A percentile compares a stretch with the other conserved stretches of the same genome.
Conservation (phyloP, 78 protist genomes). For the Chrysochromulina tobinii region DNA sequence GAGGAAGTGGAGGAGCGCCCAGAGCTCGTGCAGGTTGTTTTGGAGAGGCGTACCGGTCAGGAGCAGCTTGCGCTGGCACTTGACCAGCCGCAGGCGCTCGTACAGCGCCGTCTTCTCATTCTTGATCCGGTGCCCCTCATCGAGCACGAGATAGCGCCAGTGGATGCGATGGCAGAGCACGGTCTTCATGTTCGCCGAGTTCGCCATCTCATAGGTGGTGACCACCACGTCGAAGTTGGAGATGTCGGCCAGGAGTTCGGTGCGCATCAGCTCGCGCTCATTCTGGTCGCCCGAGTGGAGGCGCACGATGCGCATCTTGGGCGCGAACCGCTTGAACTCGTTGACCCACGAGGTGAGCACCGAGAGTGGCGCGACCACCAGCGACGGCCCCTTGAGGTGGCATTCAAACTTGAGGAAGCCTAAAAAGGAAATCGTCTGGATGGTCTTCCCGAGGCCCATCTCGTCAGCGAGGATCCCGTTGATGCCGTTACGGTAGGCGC, state of each 20-base stretch:
- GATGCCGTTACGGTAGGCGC: constrained; percentile 39
- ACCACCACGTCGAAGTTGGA: constrained; percentile 51
- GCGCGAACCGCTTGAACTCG: constrained; percentile 49
- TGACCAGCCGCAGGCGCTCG: background rate
- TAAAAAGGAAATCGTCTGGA: constrained; percentile 41
- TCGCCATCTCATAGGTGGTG: constrained; percentile 65
- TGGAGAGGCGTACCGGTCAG: constrained; percentile 70
- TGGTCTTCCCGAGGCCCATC: constrained; percentile 83
- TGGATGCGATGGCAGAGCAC: constrained; percentile 8
- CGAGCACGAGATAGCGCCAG: constrained; percentile 80
- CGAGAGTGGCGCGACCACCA: constrained; percentile 59
- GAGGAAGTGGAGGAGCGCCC: constrained; percentile 60
- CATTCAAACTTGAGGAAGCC: constrained; percentile 19
- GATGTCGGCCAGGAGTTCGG: background rate
- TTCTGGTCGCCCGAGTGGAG: constrained; percentile 49
- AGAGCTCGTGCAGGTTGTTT: constrained; percentile 70
- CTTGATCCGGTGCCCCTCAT: constrained; percentile 91
- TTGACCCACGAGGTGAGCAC: constrained; percentile 30
- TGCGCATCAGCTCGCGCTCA: constrained; percentile 50
- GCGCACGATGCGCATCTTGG: constrained; percentile 35
- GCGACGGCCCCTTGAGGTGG: constrained; percentile 42
- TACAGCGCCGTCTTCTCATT: constrained; percentile 23
- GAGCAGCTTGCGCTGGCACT: constrained; percentile 43
- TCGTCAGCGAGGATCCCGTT: constrained; percentile 77
- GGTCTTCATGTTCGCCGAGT: constrained; percentile 38